Base-by-base conservation (phyloP, 2,329 filamentous ascomycete genomes). In the Aspergillus terreus region DNA sequence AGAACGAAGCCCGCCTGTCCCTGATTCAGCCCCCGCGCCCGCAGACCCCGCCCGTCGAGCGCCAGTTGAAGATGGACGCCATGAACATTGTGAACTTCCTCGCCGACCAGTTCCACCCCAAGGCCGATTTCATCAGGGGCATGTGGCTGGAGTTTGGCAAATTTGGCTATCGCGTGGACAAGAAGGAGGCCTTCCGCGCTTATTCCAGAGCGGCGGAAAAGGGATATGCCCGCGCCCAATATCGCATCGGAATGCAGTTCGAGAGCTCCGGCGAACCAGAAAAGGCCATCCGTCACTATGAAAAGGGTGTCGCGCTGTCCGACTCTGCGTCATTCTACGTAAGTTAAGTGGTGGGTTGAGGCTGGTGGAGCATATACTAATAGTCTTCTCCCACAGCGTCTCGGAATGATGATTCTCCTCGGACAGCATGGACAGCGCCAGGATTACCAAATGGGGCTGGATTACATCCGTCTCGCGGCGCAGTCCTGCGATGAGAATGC, bases 111-210 rank as follows among this genome's bases (percentile, higher is more conserved):
- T 84, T 87, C 57, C 94, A 99, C 63, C 94, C 94, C 21, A 91
- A 94, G 66, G 94, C 94, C 21, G 84, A 95, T 59, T 99, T 97
- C 69, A 90, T 97, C 77, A 85, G 85, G 63, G 90, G 91, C 53
- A 96, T 95, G 81, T 99, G 94, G 94, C 79, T 95, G 46, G 94
- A 99, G 69, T 99, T 97, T 78, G 94, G 94, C 61, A 95, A 96
- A 67, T 97, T 96, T 67, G 91, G 90, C 36, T 85, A 87, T 70
- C 84, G 91, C 25, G 80, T 91, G 54, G 94, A 99, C 76, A 96
- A 95, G 76, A 92, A 92, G 64, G 92, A 96, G 73, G 92, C 94
- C 6, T 97, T 95, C 68, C 76, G 85, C 55, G 88, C 87, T 63
- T 99, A 97, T 73, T 84, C 85, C 56, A 81, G 86, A 63, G 89